A percentile compares a stretch with the other conserved stretches of the same genome.
phyloP scores from a whole-genome alignment of 2,329 filamentous ascomycete species.

The Calonectria leucothoes region DNA sequence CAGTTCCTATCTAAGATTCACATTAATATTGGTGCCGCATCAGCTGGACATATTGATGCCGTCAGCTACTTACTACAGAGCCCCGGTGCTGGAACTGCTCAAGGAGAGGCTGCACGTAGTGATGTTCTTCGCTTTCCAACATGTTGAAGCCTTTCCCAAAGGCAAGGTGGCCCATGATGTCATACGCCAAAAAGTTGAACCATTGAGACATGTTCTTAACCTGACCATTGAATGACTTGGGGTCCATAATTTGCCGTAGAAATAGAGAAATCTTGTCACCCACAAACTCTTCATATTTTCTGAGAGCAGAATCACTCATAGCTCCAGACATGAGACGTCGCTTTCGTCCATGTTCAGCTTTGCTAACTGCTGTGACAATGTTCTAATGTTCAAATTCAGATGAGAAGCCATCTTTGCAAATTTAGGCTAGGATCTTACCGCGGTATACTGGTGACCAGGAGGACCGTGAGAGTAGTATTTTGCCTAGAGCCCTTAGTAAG shows the following conservation, averaged over 20 bases:
- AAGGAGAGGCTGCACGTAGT: neutral
- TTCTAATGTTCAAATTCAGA: neutral
- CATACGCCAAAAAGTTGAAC: neutral
- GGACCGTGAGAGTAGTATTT: neutral
- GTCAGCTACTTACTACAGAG: neutral
- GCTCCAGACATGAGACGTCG: neutral
- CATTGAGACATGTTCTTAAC: neutral
- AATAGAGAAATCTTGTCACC: neutral
- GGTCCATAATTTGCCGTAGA: neutral
- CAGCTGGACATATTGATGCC: too few species aligned
- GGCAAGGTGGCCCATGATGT: neutral
- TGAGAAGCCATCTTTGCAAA: neutral
- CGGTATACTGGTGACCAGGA: neutral
- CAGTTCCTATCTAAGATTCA: neutral
- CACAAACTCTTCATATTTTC: neutral
- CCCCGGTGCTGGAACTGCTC: neutral
- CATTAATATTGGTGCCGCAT: neutral
- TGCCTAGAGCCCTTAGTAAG: neutral
- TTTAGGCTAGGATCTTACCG: neutral
- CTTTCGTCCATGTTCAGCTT: neutral
- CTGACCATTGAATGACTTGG: neutral
- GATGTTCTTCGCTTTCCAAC: neutral
- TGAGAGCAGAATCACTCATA: neutral
- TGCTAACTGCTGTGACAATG: neutral
- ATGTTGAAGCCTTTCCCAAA: neutral